Base-by-base conservation (phyloP, 1,284 basidiomycete genomes). In the Porodaedalea pini region DNA sequence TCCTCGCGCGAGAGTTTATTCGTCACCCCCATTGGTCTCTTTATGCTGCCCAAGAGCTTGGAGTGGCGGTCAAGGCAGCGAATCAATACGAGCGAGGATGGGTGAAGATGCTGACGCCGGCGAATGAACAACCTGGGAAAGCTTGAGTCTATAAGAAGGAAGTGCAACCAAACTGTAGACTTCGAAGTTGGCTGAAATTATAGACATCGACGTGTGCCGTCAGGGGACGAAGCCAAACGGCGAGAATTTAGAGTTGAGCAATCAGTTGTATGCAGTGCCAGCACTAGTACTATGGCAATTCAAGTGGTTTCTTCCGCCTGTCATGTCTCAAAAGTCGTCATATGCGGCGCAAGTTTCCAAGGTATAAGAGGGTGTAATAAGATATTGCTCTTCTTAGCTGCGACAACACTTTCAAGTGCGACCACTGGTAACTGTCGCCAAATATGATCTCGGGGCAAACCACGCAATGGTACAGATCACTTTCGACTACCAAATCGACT, bases 11-110 rank as follows among this genome's bases (percentile, higher is more conserved):
- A 48, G 85, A 87, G 62, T 71, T 88, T 27, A 61, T 88, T 52
- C 72, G 82, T 27, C 74, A 78, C 57, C 83, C 85, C 3, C 79
- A 85, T 62, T 85, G 81, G 77, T 68, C 76, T 7, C 61, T 85
- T 32, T 62, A 63, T 2, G 80, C 85, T 21, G 86, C 86, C 0
- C 67, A 77, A 52, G 74, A 78, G 64, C 73, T 89, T 3, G 80
- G 80, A 19, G 74, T 78, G 8, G 75, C 74, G 0, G 75, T 86
- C n/a, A 83, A 83, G 65, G 71, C 79, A n/a, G 82, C 84, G 1
- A 79, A 78, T 60, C 84, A 88, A 65, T 86, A 85, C 64, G 81
- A 84, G 65, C 74, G 85, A 25, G 86, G 78, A 0, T 88, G 80
- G 81, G 67, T 68, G 25, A 59, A 72, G 37, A 74, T 85, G 74